Conservation (phyloP, 2,329 filamentous ascomycete species). For the Epichloe sp. region DNA sequence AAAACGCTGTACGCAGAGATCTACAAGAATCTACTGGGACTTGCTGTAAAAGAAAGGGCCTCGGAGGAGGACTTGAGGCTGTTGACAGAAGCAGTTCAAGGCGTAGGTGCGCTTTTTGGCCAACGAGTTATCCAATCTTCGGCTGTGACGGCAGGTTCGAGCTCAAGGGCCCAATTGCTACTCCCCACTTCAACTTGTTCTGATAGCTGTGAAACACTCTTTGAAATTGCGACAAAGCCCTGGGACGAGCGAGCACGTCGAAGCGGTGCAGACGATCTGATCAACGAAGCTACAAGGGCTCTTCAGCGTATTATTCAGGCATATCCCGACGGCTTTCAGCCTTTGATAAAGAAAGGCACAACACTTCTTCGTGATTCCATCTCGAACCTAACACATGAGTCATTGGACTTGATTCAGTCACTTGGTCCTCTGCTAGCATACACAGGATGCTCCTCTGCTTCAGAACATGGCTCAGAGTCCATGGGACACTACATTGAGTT, state of each 20-base stretch:
- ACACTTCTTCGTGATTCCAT: constrained; percentile 14
- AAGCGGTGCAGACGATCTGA: constrained; percentile 20
- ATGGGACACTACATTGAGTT: constrained; percentile 30
- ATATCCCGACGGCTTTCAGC: constrained; percentile 22
- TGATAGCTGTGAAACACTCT: constrained; percentile 25
- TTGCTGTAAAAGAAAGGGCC: constrained; percentile 13
- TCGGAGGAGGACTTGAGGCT: constrained; percentile 27
- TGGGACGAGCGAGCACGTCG: constrained; percentile 11
- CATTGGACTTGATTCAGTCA: constrained; percentile 17
- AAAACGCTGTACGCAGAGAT: constrained; percentile 30
- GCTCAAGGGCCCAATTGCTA: constrained; percentile 14
- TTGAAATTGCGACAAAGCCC: constrained; percentile 16
- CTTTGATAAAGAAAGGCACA: constrained; percentile 18
- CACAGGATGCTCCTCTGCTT: constrained; percentile 31
- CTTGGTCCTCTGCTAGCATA: constrained; percentile 33
- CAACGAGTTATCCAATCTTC: constrained; percentile 17
- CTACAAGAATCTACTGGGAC: constrained; percentile 25
- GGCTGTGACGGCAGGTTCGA: neutral
- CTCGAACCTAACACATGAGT: constrained; percentile 9
- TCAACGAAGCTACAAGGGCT: constrained; percentile 28
- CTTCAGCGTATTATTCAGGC: constrained; percentile 25
- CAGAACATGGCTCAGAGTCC: constrained; percentile 9
- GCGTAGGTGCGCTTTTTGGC: constrained; percentile 30
- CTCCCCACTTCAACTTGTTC: constrained; percentile 21
- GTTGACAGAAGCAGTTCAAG: constrained; percentile 31